Base-by-base conservation (phyloP, 441 rosid genomes). In the Mallotus japonicus region DNA sequence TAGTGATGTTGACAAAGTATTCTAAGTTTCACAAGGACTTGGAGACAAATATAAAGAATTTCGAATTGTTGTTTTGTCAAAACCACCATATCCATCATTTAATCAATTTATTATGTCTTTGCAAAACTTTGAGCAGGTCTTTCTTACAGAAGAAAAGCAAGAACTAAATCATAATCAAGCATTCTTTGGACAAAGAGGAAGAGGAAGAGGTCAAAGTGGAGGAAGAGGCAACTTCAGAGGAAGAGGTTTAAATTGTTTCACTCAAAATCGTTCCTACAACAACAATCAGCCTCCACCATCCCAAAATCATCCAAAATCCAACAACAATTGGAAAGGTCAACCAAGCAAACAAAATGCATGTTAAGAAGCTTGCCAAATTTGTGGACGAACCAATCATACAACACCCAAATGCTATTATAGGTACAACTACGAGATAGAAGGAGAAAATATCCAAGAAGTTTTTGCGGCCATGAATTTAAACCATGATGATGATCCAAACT, bases 1-100 rank as follows among this genome's bases (percentile, higher is more conserved):
- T n/a, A 17, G n/a, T 37, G 73, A 69, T 55, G 64, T 55, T 12
- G 37, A 56, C 63, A 69, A 67, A 49, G 70, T 56, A 3, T 69
- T 69, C 49, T 16, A 42, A 46, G 15, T 65, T 65, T 42, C 53
- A n/a, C 32, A 65, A 42, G 34, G 54, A 44, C 16, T 65, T 55
- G 13, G 73, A 37, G 19, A 34, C 6, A 69, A 69, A 55, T 37
- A 37, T 28, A 69, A 55, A n/a, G 34, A 69, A n/a, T 55, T 69
- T 13, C 17, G n/a, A 32, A 57, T 57, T 32, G 40, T 0, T 34
- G 32, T 69, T n/a, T 37, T 17, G 8, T 17, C 51, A 40, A 32
- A 32, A 32, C 37, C 37, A 32, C 37, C 37, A 32, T 32, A 32
- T 32, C 37, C 37, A 32, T 32, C 37, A 32, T 32, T 32, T 32